These are phyloP conservation scores for Dichomitus squalens DNA, from an alignment of 1,284 basidiomycete species.

Conservation along the genomic window DNA sequence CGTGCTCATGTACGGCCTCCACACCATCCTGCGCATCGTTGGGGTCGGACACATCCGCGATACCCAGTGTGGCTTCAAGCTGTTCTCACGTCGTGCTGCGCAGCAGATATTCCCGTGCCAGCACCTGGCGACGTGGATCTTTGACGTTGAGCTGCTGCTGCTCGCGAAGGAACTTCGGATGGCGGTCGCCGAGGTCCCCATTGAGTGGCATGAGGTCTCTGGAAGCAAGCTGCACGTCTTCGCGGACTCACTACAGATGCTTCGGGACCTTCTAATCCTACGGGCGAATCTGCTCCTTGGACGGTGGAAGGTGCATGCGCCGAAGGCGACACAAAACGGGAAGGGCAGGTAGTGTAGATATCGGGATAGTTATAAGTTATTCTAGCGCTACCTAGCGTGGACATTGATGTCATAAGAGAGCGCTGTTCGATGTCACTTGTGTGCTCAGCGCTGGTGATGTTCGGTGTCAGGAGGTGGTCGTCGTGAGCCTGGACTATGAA, in stretches of 20 bases:
- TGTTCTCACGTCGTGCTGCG: slow-evolving; percentile 83
- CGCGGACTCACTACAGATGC: slow-evolving; percentile 85
- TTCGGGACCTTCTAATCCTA: slow-evolving; percentile 83
- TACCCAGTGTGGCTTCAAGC: slow-evolving; percentile 97
- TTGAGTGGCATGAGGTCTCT: slow-evolving; percentile 90
- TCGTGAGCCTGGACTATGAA: too few relatives aligned
- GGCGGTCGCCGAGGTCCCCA: slow-evolving; percentile 83
- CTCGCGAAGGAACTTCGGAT: slow-evolving; percentile 76
- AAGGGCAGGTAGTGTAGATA: neutral
- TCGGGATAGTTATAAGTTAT: too few relatives aligned
- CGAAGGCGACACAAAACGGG: neutral
- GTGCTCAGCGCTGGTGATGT: too few relatives aligned
- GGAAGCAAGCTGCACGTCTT: slow-evolving; percentile 91
- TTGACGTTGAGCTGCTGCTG: slow-evolving; percentile 94
- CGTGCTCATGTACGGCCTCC: slow-evolving; percentile 90
- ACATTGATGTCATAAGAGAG: too few relatives aligned
- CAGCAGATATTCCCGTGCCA: slow-evolving; percentile 81
- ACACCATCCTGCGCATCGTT: slow-evolving; percentile 80
- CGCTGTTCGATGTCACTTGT: too few relatives aligned
- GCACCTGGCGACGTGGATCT: slow-evolving; percentile 89
- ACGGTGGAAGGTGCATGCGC: slow-evolving; percentile 46
- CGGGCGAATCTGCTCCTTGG: slow-evolving; percentile 83
- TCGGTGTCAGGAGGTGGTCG: too few relatives aligned
- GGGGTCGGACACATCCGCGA: slow-evolving; percentile 89
- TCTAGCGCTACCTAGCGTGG: too few relatives aligned